Base-by-base conservation (phyloP, 257 asterid genomes). In the Rhazya stricta region DNA sequence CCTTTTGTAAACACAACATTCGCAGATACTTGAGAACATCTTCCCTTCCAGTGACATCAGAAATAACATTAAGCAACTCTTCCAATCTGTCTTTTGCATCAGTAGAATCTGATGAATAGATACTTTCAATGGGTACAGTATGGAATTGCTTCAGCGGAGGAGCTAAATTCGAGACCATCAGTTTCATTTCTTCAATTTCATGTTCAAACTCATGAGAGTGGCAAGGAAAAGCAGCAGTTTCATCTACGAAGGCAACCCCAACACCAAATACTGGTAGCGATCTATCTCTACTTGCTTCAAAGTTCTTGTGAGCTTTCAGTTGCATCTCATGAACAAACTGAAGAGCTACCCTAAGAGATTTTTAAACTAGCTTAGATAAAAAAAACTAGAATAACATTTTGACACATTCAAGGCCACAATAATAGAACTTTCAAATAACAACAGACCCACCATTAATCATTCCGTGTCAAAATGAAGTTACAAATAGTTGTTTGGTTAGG, bases 281-380 rank as follows among this genome's bases (percentile, higher is more conserved):
- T 83, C 90, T 81, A 63, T 92, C 99, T 82, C 88, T 85, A 84
- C 92, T 85, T 30, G 97, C 99, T 78, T 94, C 93, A 57, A 83
- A 92, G 76, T 94, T 94, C 85, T 82, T 90, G 79, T 83, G 97
- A 67, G 97, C 84, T 82, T 84, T 94, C 72, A 85, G 79, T 79
- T 90, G 99, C 95, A 94, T 87, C 85, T 92, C 96, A 76, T 91
- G 97, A 74, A 86, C 94, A 83, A 89, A 92, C 71, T 94, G 97
- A 81, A 94, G 94, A 85, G 88, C 97, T 78, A 94, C 97, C 96
- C 99, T 91, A 67, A 82, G 76, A 73, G n/a, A 79, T 73, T 71
- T 80, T 67, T 3, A 19, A 63, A 77, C 21, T 43, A 42, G 73
- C 78, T 78, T 71, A 63, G 74, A 18, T 21, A 3, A 42, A 68